These are phyloP conservation scores for Phytopythium chamaehyphon DNA, from an alignment of 352 stramenopile species.

Conservation along the genomic window DNA sequence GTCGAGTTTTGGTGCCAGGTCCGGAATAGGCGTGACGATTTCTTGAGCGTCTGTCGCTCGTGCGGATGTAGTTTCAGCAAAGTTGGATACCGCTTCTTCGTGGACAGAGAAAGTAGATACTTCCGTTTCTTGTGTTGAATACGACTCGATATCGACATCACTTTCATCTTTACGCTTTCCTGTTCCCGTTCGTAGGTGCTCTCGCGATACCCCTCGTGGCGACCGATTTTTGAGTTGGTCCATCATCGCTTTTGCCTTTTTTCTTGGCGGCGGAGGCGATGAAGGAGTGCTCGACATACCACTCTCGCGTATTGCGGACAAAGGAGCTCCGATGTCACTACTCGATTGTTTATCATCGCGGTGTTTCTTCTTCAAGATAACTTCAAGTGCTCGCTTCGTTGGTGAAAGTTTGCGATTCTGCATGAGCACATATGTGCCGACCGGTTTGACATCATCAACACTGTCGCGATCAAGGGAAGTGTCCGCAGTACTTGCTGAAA, in stretches of 20 bases:
- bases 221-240: conserved; percentile 9
- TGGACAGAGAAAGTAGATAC: too few species aligned
- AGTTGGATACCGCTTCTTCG: too few species aligned
- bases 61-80: too few species aligned
- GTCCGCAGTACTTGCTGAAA: neutral
- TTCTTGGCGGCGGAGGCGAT: conserved; percentile 12
- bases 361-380: conserved; percentile 63
- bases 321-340: neutral
- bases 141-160: too few species aligned
- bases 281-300: neutral
- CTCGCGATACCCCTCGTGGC: too few species aligned
- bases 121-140: too few species aligned
- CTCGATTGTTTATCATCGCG: conserved; percentile 25
- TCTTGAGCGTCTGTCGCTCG: too few species aligned
- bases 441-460: conserved; percentile 17
- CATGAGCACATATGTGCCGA: conserved; percentile 49
- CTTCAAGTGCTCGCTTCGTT: conserved; percentile 63
- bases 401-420: conserved; percentile 64
- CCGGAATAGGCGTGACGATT: too few species aligned
- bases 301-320: neutral
- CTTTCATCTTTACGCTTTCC: too few species aligned
- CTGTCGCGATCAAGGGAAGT: neutral
- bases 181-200: too few species aligned
- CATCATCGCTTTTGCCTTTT: conserved; percentile 18
- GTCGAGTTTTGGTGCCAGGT: too few species aligned